phyloP scores from a whole-genome alignment of 805 yeast genomes.

The Myxozyma udenii region DNA sequence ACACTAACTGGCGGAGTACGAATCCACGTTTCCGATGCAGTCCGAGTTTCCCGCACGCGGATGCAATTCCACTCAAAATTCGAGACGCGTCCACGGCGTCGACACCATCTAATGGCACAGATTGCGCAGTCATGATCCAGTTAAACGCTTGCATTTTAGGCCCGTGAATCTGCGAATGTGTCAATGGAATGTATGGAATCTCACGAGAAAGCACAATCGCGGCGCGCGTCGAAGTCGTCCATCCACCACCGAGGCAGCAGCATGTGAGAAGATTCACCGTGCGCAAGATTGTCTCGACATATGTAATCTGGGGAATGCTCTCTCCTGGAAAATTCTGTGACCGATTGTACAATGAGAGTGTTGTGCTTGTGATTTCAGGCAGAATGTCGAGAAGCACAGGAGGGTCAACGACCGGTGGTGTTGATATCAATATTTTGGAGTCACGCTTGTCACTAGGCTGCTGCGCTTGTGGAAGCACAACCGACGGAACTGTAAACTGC shows the following conservation, averaged over 20 bases:
- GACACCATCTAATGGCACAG: conserved; percentile 22
- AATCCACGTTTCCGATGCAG: conserved; percentile 67
- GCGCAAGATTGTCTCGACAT: conserved; percentile 67
- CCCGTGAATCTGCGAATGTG: conserved; percentile 6
- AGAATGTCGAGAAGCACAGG: conserved; percentile 29
- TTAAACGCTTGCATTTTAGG: conserved; percentile 29
- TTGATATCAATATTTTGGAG: too few species aligned
- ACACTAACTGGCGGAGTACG: conserved; percentile 61
- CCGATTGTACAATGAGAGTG: conserved; percentile 41
- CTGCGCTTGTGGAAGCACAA: conserved; percentile 27
- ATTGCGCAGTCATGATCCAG: conserved; percentile 27
- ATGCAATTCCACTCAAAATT: conserved; percentile 63
- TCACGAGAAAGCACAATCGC: conserved; percentile 46
- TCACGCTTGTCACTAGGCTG: conserved; percentile 6
- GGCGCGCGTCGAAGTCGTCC: conserved; percentile 45
- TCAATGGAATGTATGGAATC: conserved; percentile 20
- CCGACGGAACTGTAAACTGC: conserved; percentile 43
- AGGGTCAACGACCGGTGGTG: conserved; percentile 5
- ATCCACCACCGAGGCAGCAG: conserved; percentile 49
- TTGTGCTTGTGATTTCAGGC: conserved; percentile 27
- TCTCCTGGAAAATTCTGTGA: conserved; percentile 64
- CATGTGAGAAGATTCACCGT: conserved; percentile 58
- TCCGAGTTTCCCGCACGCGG: conserved; percentile 59
- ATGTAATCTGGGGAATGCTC: conserved; percentile 76
- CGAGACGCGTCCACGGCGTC: conserved; percentile 35